phyloP scores from a whole-genome alignment of 805 yeast genomes.

The baker's yeast (Saccharomyces cerevisiae) region DNA sequence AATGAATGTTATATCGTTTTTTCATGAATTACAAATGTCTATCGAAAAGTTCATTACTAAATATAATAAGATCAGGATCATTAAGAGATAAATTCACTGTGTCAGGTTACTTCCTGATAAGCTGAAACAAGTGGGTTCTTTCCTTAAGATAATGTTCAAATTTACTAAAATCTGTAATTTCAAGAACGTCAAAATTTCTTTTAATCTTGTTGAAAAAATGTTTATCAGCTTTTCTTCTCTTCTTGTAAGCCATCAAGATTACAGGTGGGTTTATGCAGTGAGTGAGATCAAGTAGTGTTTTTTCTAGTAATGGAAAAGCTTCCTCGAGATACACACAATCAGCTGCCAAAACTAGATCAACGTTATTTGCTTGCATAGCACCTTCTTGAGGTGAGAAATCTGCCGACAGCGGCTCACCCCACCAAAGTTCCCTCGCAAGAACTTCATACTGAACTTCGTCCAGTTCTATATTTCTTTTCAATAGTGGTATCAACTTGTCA shows the following conservation, averaged over 20 bases:
- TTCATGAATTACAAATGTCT: neutral
- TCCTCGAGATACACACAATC: constrained; percentile 51
- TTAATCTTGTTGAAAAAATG: constrained; percentile 28
- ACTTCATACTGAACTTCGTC: constrained; percentile 34
- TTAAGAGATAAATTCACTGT: neutral
- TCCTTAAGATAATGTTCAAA: constrained; percentile 33
- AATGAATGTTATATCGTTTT: neutral
- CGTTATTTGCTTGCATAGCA: constrained; percentile 20
- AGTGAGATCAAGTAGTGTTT: constrained; percentile 40
- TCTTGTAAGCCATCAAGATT: constrained; percentile 45
- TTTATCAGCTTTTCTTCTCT: constrained; percentile 40
- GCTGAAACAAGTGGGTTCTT: constrained; percentile 36
- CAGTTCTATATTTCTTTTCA: constrained; percentile 38
- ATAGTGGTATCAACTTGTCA: constrained; percentile 37
- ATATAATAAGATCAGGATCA: neutral
- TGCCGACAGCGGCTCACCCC: constrained; percentile 30
- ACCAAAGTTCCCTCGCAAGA: constrained; percentile 36
- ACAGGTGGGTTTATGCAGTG: constrained; percentile 32
- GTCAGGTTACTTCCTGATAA: constrained; percentile 21
- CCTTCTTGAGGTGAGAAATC: constrained; percentile 25
- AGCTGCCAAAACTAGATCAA: constrained; percentile 47
- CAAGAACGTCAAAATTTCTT: constrained; percentile 28
- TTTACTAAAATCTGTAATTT: constrained; percentile 29
- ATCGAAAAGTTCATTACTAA: neutral
- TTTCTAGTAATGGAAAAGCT: constrained; percentile 45